These are phyloP conservation scores for Nitzschia palea DNA, from an alignment of 108 stramenopile genomes.

Conservation along the genomic window DNA sequence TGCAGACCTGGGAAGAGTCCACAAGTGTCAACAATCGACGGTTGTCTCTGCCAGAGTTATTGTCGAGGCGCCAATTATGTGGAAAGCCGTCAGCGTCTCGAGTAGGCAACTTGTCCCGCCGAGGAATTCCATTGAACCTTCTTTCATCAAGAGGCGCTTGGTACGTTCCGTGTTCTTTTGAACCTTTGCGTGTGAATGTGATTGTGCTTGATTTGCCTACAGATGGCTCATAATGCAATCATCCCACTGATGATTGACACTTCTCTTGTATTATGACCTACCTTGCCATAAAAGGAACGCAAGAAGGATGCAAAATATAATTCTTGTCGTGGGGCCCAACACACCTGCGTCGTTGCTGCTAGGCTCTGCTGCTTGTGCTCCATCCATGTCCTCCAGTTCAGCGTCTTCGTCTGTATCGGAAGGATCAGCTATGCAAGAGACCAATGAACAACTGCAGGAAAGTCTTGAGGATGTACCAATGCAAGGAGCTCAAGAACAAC, in stretches of 20 bases:
- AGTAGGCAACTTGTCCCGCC: background rate
- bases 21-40: background rate
- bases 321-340: slow-evolving; percentile 69
- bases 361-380: slow-evolving; percentile 12
- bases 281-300: slow-evolving; percentile 49
- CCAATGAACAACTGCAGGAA: background rate
- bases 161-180: background rate
- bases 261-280: background rate
- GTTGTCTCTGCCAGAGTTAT: slow-evolving; percentile 20
- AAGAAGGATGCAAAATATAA: slow-evolving; percentile 73
- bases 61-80: slow-evolving; percentile 16
- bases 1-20: slow-evolving; percentile 3
- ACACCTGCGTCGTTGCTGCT: slow-evolving; percentile 57
- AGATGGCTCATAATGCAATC: background rate
- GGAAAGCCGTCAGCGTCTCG: slow-evolving; percentile 10
- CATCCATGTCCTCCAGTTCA: slow-evolving; percentile 16
- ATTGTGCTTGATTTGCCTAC: too few species aligned
- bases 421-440: background rate
- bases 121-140: slow-evolving; percentile 3
- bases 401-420: slow-evolving; percentile 6
- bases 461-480: too few species aligned
- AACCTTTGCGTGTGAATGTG: background rate
- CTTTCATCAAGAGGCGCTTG: slow-evolving; percentile 10
- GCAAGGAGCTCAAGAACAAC: too few species aligned
- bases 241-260: background rate